These are phyloP conservation scores for Clonostachys chloroleuca DNA, from an alignment of 2,329 filamentous ascomycete genomes.

Conservation along the genomic window DNA sequence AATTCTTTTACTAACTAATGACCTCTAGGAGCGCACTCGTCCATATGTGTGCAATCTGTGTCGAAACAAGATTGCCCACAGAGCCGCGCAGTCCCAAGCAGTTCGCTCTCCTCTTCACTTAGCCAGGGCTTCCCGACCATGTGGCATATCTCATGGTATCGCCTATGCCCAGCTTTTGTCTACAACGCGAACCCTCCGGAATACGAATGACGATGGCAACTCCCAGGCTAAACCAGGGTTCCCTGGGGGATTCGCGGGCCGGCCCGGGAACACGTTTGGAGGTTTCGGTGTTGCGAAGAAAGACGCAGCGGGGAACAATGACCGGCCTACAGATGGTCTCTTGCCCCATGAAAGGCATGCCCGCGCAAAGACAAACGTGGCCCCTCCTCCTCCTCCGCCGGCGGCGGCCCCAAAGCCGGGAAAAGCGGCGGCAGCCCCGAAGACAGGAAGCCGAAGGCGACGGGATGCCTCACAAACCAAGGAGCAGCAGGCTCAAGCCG, in stretches of 20 bases:
- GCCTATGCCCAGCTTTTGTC: not conserved
- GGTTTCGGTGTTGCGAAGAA: conserved; percentile 11
- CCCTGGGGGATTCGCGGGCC: conserved; percentile 12
- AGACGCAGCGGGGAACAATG: conserved; percentile 1
- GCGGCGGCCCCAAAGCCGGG: conserved; percentile 2
- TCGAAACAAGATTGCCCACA: conserved; percentile 19
- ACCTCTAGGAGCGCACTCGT: conserved; percentile 18
- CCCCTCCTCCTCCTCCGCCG: conserved; percentile 3
- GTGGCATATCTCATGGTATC: not conserved
- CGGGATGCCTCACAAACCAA: not conserved
- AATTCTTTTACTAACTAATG: conserved; percentile 3
- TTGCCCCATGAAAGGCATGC: conserved; percentile 33
- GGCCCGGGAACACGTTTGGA: conserved; percentile 8
- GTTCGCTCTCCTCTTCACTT: conserved; percentile 7
- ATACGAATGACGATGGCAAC: conserved; percentile 12
- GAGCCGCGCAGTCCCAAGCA: conserved; percentile 3
- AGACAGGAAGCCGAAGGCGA: not conserved
- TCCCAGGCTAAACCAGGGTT: conserved; percentile 13
- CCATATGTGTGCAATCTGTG: conserved; percentile 35
- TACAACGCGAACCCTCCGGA: conserved; percentile 16
- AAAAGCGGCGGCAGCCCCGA: not conserved
- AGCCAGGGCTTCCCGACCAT: not conserved
- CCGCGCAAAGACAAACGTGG: conserved; percentile 15
- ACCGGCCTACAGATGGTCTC: conserved; percentile 12
- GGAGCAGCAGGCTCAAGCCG: conserved; percentile 1